Conservation (phyloP, 768 basidiomycete genomes). For the Pseudohyphozyma bogoriensis region DNA sequence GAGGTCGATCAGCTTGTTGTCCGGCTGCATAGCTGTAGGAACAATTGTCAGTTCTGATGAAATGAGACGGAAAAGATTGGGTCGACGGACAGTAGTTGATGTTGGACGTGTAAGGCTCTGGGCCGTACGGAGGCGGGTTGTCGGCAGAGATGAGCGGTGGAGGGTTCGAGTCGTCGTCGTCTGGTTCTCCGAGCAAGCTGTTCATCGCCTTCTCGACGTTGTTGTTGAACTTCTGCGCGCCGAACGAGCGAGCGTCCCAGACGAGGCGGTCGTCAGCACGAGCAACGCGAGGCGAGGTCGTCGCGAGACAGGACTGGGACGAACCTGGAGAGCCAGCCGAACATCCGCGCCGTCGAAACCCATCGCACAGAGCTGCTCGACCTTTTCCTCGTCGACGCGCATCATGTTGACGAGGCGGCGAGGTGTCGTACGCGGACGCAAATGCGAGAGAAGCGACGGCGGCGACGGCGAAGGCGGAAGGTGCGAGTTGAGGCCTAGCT, state of each 20-base stretch:
- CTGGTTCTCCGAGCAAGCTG: conserved; percentile 1
- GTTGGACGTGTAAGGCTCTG: background rate
- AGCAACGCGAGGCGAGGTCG: background rate
- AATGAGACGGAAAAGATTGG: background rate
- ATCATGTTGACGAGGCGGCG: too few relatives aligned
- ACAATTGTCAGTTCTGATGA: background rate
- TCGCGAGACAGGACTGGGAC: background rate
- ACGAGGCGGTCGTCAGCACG: background rate
- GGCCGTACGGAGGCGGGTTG: conserved; percentile 1
- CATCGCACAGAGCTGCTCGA: background rate
- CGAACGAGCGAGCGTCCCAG: background rate
- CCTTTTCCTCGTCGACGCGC: too few relatives aligned
- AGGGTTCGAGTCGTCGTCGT: background rate
- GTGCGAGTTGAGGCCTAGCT: too few relatives aligned
- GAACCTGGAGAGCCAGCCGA: background rate
- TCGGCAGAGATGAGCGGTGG: background rate
- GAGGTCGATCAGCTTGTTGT: background rate
- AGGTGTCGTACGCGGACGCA: too few relatives aligned
- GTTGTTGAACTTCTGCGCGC: conserved; percentile 4
- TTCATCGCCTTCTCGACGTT: background rate
- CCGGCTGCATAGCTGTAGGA: background rate
- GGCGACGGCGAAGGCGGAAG: too few relatives aligned
- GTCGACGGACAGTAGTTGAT: background rate
- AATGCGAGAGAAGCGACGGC: too few relatives aligned
- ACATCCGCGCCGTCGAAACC: conserved; percentile 1